A percentile compares a stretch with the other conserved stretches of the same genome.
Evolutionary conservation across 164 flowering plant species (phyloP).

Genomic region (Taxillus chinensis): DNA sequence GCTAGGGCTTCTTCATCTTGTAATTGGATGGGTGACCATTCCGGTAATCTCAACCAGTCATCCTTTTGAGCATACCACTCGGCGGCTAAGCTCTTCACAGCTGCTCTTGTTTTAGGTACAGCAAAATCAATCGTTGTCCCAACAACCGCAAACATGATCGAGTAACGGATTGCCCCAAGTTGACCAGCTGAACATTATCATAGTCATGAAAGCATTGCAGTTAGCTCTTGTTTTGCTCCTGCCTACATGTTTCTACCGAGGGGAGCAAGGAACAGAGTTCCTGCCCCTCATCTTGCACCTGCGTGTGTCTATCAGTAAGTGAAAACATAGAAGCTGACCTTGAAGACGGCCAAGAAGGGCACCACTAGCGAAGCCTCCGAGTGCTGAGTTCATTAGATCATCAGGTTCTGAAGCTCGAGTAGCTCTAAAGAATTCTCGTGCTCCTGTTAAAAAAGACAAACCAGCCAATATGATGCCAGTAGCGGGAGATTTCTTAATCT

Average conservation of each 20-base stretch:
- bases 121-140: conserved; percentile 72
- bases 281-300: too few species aligned
- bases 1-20: conserved; percentile 86
- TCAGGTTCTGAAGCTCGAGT: conserved; percentile 52
- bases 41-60: conserved; percentile 51
- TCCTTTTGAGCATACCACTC: conserved; percentile 14
- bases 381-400: conserved; percentile 69
- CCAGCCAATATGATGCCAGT: background rate
- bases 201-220: background rate
- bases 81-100: conserved; percentile 11
- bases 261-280: too few species aligned
- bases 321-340: conserved; percentile 28
- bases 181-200: conserved; percentile 65
- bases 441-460: conserved; percentile 38
- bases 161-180: conserved; percentile 62
- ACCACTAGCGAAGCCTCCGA: conserved; percentile 79
- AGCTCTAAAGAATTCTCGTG: conserved; percentile 74
- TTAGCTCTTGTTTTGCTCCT: too few species aligned
- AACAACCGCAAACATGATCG: conserved; percentile 49
- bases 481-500: too few species aligned
- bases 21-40: conserved; percentile 89
- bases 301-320: too few species aligned
- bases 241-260: too few species aligned
- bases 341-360: conserved; percentile 92
- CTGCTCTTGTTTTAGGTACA: conserved; percentile 29